Conservation (phyloP, 139 green algal genomes). For the Closterium sp. region DNA sequence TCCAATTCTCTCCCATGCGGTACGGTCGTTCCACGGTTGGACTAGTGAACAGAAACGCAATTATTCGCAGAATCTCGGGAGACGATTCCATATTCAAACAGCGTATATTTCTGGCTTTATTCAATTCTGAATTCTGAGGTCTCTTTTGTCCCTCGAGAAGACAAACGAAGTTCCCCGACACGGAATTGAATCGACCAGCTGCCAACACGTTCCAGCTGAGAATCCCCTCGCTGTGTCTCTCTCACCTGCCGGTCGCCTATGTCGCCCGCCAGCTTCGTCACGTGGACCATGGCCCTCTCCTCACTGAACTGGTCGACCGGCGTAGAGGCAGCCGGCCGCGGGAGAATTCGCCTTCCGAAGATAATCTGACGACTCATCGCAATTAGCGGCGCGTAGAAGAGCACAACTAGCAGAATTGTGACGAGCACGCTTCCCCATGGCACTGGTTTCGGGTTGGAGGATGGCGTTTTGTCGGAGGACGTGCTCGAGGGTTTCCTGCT, state of each 20-base stretch:
- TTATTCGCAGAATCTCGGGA: too few species aligned
- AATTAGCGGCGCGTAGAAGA: not conserved
- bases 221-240: not conserved
- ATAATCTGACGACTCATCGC: not conserved
- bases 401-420: not conserved
- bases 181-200: too few species aligned
- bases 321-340: not conserved
- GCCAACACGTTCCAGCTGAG: too few species aligned
- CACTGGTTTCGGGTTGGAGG: not conserved
- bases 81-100: too few species aligned
- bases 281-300: not conserved
- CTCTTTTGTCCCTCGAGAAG: too few species aligned
- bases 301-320: not conserved
- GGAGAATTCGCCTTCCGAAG: not conserved
- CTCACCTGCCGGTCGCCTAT: not conserved
- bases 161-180: too few species aligned
- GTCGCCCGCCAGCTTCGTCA: not conserved
- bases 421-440: not conserved
- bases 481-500: not conserved
- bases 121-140: too few species aligned
- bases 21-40: too few species aligned
- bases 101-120: too few species aligned
- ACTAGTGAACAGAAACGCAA: too few species aligned
- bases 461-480: not conserved
- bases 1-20: too few species aligned